Evolutionary conservation across 306 rosid genomes (phyloP).

Genomic region (Cicer yamashitae): DNA sequence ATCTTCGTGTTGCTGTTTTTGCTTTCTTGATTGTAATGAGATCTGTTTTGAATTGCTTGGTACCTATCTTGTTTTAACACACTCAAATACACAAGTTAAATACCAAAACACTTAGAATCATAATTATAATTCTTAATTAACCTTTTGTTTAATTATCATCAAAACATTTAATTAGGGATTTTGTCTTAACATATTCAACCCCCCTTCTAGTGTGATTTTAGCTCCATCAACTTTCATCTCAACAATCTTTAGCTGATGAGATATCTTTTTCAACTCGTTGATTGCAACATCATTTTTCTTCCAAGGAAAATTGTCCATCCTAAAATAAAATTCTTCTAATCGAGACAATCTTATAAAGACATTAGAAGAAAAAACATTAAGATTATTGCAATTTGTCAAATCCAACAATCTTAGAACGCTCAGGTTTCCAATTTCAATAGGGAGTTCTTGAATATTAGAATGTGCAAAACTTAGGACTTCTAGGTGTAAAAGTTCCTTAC

Average conservation of each 20-base stretch:
- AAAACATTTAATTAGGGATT: too few relatives aligned
- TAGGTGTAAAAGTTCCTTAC: conserved; percentile 25
- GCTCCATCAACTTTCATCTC: too few relatives aligned
- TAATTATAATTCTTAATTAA: too few relatives aligned
- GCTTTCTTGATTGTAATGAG: too few relatives aligned
- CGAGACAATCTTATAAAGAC: not conserved
- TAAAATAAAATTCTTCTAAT: conserved; percentile 42
- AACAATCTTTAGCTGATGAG: conserved; percentile 18
- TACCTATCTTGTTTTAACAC: too few relatives aligned
- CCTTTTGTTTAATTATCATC: too few relatives aligned
- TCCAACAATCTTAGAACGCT: conserved; percentile 21
- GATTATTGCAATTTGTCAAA: conserved; percentile 39
- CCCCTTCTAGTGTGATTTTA: too few relatives aligned
- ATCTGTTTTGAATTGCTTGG: too few relatives aligned
- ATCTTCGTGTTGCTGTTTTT: too few relatives aligned
- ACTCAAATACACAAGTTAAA: too few relatives aligned
- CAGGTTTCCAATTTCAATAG: conserved; percentile 25
- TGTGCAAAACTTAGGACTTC: conserved; percentile 39
- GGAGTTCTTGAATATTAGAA: conserved; percentile 34
- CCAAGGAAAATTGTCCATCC: conserved; percentile 20
- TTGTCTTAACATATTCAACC: too few relatives aligned
- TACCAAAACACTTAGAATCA: too few relatives aligned
- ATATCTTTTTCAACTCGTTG: conserved; percentile 12
- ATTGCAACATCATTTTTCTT: not conserved
- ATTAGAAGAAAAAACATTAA: conserved; percentile 7